Percentiles rank a stretch among this genome's conserved stretches.
These are phyloP conservation scores for Brassica cretica DNA, from an alignment of 345 rosid genomes.

Conservation along the genomic window DNA sequence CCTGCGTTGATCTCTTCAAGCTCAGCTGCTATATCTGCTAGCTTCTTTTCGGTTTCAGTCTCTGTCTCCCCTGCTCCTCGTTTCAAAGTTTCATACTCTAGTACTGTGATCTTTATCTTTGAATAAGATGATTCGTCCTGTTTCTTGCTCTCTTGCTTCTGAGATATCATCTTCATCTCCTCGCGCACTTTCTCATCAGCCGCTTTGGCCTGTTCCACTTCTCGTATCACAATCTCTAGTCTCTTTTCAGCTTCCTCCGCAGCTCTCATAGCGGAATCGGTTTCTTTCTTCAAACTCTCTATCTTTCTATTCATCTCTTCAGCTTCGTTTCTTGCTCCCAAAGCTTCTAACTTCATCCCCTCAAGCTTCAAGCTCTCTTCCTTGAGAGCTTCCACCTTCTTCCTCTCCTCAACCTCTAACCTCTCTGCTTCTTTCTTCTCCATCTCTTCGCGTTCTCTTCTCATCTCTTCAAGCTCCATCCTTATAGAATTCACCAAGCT, in stretches of 20 bases:
- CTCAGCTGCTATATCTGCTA: conserved; percentile 49
- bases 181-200: conserved; percentile 55
- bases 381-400: conserved; percentile 22
- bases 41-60: conserved; percentile 45
- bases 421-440: conserved; percentile 43
- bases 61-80: conserved; percentile 56
- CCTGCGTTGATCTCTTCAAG: conserved; percentile 51
- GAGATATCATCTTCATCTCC: conserved; percentile 52
- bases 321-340: conserved; percentile 53
- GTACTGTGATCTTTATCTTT: conserved; percentile 54
- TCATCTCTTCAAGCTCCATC: conserved; percentile 58
- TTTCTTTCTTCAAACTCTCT: conserved; percentile 49
- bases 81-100: conserved; percentile 56
- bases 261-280: conserved; percentile 41
- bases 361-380: conserved; percentile 41
- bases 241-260: conserved; percentile 51
- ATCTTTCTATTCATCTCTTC: conserved; percentile 47
- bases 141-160: conserved; percentile 31
- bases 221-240: conserved; percentile 46
- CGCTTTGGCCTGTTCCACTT: conserved; percentile 57
- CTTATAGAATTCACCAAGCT: conserved; percentile 45
- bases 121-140: conserved; percentile 34
- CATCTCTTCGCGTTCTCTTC: conserved; percentile 42
- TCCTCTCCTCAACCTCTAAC: conserved; percentile 22
- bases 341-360: conserved; percentile 51